Base-by-base conservation (phyloP, 2,329 filamentous ascomycete species). In the Epichloe amarillans region DNA sequence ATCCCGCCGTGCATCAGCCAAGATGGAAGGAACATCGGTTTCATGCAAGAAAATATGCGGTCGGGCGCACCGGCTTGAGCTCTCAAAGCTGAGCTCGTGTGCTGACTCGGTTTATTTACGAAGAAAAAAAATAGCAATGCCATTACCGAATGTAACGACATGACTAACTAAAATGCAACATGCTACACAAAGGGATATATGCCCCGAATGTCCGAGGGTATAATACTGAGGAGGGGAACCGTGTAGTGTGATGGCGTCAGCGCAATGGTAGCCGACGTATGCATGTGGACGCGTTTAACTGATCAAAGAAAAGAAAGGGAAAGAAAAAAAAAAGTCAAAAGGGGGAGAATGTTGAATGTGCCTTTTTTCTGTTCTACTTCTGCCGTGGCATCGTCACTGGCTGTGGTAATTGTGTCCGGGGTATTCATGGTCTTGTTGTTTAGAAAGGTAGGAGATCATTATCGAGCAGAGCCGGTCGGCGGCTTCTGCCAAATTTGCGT, bases 361-460 rank as follows among this genome's bases (percentile, higher is more conserved):
- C 14, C 11, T 30, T 30, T 30, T 35, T 10, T 3, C 15, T 17
- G 11, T 45, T 33, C 23, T 35, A 21, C n/a, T 15, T 15, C 8
- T 46, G 17, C 15, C 46, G 46, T 40, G 3, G 35, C 21, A 12
- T 47, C 36, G 4, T 45, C 21, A 45, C 33, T 30, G 36, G 36
- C 19, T 42, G 8, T 42, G 2, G 5, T 26, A 3, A 8, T 35
- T 35, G 23, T 30, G 26, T 30, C 26, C 26, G 26, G 26, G 26
- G 26, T 30, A 11, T 46, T 14, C 21, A 10, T 46, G 36, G 30
- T 21, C 23, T 5, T 30, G 7, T 19, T 35, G 35, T 15, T 52
- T 15, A 56, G 33, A 63, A 63, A 8, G 59, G 57, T 46, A 55
- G 52, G 14, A 61, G 49, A n/a, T 56, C 55, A 12, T 60, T 53